Percentiles rank a stretch among this genome's conserved stretches.
These are phyloP conservation scores for Aspergillus cristatus DNA, from an alignment of 495 filamentous ascomycete genomes.

Conservation along the genomic window DNA sequence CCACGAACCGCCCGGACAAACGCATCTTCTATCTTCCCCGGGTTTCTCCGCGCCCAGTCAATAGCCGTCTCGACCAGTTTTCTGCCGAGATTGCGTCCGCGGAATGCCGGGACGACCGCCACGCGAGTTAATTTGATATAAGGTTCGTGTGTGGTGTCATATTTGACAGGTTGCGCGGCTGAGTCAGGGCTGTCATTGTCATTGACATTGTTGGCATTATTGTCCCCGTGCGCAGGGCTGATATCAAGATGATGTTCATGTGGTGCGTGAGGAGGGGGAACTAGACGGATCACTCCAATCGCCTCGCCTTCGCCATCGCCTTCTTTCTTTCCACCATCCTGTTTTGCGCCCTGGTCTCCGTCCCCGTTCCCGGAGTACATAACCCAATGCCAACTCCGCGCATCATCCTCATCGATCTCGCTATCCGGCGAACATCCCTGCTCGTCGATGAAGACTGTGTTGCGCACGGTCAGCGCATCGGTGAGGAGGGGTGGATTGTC, in stretches of 20 bases:
- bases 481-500: constrained; percentile 50
- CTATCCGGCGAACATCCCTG: constrained; percentile 56
- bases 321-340: constrained; percentile 2
- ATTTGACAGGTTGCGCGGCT: too few relatives aligned
- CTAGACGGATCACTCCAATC: constrained; percentile 66
- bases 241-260: constrained; percentile 57
- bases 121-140: too few relatives aligned
- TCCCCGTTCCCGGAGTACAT: constrained; percentile 41
- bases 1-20: too few relatives aligned
- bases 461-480: constrained; percentile 71
- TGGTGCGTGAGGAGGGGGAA: constrained; percentile 51
- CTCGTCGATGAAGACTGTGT: constrained; percentile 68
- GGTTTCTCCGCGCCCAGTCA: too few relatives aligned
- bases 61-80: too few relatives aligned
- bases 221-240: constrained; percentile 6
- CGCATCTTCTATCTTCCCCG: too few relatives aligned
- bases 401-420: constrained; percentile 76
- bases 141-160: too few relatives aligned
- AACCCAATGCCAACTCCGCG: constrained; percentile 73
- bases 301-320: constrained; percentile 23
- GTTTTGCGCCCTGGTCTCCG: background rate
- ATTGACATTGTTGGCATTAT: too few relatives aligned
- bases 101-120: too few relatives aligned
- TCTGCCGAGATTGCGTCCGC: too few relatives aligned
- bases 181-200: too few relatives aligned